These are phyloP conservation scores for Chalciporus pseudorubinellus DNA, from an alignment of 768 basidiomycete genomes.

Conservation along the genomic window DNA sequence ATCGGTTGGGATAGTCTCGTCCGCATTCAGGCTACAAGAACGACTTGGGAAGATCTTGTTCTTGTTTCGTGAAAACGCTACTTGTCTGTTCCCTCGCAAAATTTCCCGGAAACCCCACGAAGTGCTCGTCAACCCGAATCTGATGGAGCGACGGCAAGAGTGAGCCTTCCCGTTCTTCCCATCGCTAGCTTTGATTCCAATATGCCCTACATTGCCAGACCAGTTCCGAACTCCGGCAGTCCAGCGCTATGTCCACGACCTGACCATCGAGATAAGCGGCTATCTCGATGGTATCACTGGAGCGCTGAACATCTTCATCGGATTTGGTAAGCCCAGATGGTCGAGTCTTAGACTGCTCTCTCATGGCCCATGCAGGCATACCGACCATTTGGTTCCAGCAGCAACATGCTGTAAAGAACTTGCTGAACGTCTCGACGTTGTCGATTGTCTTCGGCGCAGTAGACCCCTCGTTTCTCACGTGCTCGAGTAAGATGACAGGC, in stretches of 20 bases:
- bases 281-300: conserved; percentile 49
- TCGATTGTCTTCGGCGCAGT: conserved; percentile 55
- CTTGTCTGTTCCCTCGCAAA: conserved; percentile 49
- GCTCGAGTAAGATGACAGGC: conserved; percentile 35
- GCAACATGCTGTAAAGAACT: conserved; percentile 45
- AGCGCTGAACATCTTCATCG: conserved; percentile 48
- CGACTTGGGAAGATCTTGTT: conserved; percentile 48
- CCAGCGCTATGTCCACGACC: conserved; percentile 50
- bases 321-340: conserved; percentile 40
- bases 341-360: background rate
- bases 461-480: conserved; percentile 47
- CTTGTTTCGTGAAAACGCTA: conserved; percentile 53
- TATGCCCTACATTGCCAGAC: conserved; percentile 26
- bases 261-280: conserved; percentile 46
- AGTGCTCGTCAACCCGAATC: conserved; percentile 29
- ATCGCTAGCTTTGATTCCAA: background rate
- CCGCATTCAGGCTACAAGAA: conserved; percentile 47
- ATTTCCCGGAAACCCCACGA: conserved; percentile 38
- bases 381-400: conserved; percentile 53
- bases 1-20: conserved; percentile 53
- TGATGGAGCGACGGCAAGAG: conserved; percentile 33
- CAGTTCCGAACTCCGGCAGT: conserved; percentile 52
- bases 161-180: conserved; percentile 9
- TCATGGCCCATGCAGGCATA: conserved; percentile 35
- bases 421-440: conserved; percentile 51